phyloP scores from a whole-genome alignment of 208 protist genomes.

The Phytomonas sp. region DNA sequence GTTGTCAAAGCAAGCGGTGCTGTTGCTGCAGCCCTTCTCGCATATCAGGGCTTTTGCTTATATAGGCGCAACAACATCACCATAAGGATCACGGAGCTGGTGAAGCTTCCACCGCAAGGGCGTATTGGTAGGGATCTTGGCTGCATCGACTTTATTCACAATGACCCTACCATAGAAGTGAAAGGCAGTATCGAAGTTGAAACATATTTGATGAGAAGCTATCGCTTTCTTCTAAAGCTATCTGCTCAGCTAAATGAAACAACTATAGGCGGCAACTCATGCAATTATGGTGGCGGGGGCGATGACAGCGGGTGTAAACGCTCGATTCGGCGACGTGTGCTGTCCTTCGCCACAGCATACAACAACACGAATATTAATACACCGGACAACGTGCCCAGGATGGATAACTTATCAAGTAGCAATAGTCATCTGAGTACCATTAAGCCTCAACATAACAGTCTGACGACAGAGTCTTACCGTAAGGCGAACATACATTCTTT shows the following conservation, averaged over 20 bases:
- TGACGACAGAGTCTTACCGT: not conserved
- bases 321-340: not conserved
- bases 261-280: not conserved
- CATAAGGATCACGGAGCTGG: slow-evolving; percentile 66
- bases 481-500: not conserved
- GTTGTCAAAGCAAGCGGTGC: slow-evolving; percentile 15
- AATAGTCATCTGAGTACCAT: not conserved
- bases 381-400: not conserved
- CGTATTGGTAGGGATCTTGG: slow-evolving; percentile 4
- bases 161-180: slow-evolving; percentile 14
- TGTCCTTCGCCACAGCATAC: not conserved
- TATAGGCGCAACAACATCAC: slow-evolving; percentile 68
- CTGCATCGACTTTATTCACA: slow-evolving; percentile 1
- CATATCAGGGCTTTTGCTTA: slow-evolving; percentile 34
- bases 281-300: not conserved
- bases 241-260: slow-evolving; percentile 15
- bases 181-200: slow-evolving; percentile 62
- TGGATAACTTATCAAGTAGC: not conserved
- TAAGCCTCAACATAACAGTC: not conserved
- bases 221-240: slow-evolving; percentile 67
- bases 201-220: slow-evolving; percentile 69
- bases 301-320: not conserved
- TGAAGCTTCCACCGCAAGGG: slow-evolving; percentile 38
- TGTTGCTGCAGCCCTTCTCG: slow-evolving; percentile 19
- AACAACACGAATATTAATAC: not conserved